Conservation (phyloP, 2,329 filamentous ascomycete species). For the Penicillium hesseltinei region DNA sequence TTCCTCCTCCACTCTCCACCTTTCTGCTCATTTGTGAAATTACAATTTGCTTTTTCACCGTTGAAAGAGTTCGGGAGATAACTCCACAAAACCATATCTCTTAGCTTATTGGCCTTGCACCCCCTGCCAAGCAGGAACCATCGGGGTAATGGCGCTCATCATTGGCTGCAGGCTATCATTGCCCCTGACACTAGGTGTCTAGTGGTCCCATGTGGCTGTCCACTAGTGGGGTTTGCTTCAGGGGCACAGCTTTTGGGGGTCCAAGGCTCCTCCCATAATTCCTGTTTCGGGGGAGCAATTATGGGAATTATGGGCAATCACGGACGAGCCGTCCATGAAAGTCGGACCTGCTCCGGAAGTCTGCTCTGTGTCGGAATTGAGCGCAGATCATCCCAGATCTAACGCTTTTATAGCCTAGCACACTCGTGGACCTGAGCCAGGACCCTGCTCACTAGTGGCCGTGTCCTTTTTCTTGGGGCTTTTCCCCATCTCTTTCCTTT, state of each 20-base stretch:
- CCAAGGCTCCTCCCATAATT: conserved; percentile 1
- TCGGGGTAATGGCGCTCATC: conserved; percentile 9
- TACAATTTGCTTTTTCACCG: not conserved
- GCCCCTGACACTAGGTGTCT: conserved; percentile 22
- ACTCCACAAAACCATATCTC: conserved; percentile 6
- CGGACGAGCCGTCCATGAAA: conserved; percentile 11
- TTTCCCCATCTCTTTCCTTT: conserved; percentile 12
- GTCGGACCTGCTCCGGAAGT: not conserved
- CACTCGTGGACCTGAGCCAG: conserved; percentile 3
- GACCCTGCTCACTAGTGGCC: not conserved
- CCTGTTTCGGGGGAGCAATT: conserved; percentile 3
- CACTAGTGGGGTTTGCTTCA: conserved; percentile 14
- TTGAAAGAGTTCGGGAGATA: conserved; percentile 7
- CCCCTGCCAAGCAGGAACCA: conserved; percentile 24
- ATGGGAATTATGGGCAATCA: conserved; percentile 1
- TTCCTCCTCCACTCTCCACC: not conserved
- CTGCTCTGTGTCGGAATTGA: not conserved
- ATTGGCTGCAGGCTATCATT: conserved; percentile 13
- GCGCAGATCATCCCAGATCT: conserved; percentile 6
- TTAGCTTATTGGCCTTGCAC: conserved; percentile 16
- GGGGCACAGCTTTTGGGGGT: conserved; percentile 12
- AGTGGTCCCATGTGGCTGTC: conserved; percentile 10
- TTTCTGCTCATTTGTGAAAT: not conserved
- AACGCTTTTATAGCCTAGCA: conserved; percentile 12
- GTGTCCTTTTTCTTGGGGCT: conserved; percentile 18